Percentiles rank a stretch among this genome's conserved stretches.
Evolutionary conservation across 1,284 basidiomycete genomes (phyloP).

Genomic region (Ceratobasidium sp.): DNA sequence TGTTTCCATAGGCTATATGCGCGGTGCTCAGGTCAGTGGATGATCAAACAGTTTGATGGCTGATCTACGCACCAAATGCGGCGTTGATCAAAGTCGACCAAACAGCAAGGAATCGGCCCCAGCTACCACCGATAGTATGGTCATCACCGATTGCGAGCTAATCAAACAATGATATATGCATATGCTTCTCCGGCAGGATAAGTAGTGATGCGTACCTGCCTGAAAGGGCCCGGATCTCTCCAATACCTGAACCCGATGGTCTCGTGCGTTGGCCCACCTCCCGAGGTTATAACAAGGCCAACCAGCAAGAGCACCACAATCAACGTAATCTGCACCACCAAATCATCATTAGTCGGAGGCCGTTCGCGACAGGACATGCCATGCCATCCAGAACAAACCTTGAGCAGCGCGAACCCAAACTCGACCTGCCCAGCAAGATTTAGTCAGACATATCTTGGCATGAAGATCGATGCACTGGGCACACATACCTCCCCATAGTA

Average conservation of each 20-base stretch:
- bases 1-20: conserved; percentile 44
- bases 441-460: neutral
- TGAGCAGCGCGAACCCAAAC: conserved; percentile 48
- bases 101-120: conserved; percentile 49
- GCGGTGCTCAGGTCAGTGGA: neutral
- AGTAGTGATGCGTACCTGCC: conserved; percentile 7
- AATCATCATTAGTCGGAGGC: neutral
- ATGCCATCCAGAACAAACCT: conserved; percentile 45
- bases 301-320: conserved; percentile 38
- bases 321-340: conserved; percentile 22
- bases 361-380: neutral
- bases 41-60: neutral
- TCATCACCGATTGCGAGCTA: conserved; percentile 26
- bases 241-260: conserved; percentile 50
- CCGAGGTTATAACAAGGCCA: conserved; percentile 47
- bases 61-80: conserved; percentile 42
- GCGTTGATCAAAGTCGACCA: conserved; percentile 48
- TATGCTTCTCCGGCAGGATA: neutral
- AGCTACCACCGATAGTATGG: conserved; percentile 40
- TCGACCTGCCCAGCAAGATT: conserved; percentile 43
- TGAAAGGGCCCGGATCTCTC: conserved; percentile 49
- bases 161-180: neutral
- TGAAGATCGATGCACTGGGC: neutral
- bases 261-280: conserved; percentile 44
- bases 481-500: conserved; percentile 46